Base-by-base conservation (phyloP, 2,329 filamentous ascomycete genomes). In the Sporothrix dimorphospora region DNA sequence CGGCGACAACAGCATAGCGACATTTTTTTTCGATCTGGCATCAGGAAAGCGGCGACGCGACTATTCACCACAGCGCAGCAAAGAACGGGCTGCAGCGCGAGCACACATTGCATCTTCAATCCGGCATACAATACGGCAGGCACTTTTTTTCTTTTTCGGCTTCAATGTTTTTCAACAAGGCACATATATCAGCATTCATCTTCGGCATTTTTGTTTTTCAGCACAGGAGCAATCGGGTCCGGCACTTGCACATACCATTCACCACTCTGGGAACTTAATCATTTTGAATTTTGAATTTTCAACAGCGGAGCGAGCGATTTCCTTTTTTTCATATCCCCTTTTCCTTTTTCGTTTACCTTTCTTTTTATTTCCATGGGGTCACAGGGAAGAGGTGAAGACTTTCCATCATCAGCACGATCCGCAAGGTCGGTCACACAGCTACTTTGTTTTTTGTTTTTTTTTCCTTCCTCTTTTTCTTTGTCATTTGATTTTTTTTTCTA, bases 401-500 rank as follows among this genome's bases (percentile, higher is more conserved):
- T 72, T 67, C 51, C 69, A 34, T 68, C 67, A 80, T 77, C 78
- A 80, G 78, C 79, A 82, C 79, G 69, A 79, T 80, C 85, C 83
- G 83, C 84, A 77, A 85, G 84, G 80, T 84, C 83, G 84, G 84
- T 83, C 79, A 83, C 76, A 80, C 78, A 78, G 71, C 72, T 70
- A 59, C n/a, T n/a, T 65, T n/a, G 38, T 73, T 34, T 45, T 42
- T 66, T 65, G 21, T 75, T 71, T 74, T 69, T 53, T 70, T 51
- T 61, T 73, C 74, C 49, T 14, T 38, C 12, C 9, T 61, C 14
- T 51, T 27, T 34, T 57, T 75, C 71, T 74, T 9, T 72, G 24
- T 70, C 59, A 51, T 71, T 71, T 45, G 53, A 61, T 74, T 74
- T 75, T 71, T 73, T 71, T 72, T 72, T 79, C 80, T 81, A 78